Percentiles rank a stretch among this genome's conserved stretches.
phyloP scores from a whole-genome alignment of 1,139 yeast species.

The Suhomyces kunorum region DNA sequence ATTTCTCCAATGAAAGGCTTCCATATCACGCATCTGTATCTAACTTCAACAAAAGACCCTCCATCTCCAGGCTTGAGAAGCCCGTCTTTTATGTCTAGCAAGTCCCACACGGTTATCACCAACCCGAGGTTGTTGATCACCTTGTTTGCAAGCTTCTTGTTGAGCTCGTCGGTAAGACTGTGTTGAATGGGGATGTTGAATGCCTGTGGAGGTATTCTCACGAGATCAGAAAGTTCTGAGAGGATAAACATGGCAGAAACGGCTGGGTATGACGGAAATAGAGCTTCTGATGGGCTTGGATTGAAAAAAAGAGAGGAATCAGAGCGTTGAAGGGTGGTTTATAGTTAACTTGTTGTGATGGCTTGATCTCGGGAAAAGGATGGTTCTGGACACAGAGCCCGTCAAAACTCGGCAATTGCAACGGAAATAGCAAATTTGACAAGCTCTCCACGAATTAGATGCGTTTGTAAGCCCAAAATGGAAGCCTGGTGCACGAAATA shows the following conservation, averaged over 20 bases:
- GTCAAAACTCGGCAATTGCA: neutral
- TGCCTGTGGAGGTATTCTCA: slow-evolving; percentile 84
- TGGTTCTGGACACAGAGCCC: neutral
- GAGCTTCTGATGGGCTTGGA: neutral
- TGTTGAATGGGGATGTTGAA: slow-evolving; percentile 70
- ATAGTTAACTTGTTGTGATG: too few species aligned
- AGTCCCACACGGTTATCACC: slow-evolving; percentile 81
- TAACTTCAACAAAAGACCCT: slow-evolving; percentile 74
- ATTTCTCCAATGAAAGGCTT: slow-evolving; percentile 94
- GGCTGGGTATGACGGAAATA: too few species aligned
- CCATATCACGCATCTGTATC: slow-evolving; percentile 77
- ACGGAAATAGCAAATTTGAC: neutral
- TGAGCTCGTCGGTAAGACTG: slow-evolving; percentile 78
- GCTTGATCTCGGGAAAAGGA: neutral
- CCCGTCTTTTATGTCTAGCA: slow-evolving; percentile 80
- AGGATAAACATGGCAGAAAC: slow-evolving; percentile 89
- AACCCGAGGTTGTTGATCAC: slow-evolving; percentile 82
- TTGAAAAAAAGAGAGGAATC: too few species aligned
- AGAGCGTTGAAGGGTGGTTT: too few species aligned
- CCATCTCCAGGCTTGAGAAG: slow-evolving; percentile 96
- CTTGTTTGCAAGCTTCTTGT: slow-evolving; percentile 81
- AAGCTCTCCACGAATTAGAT: neutral
- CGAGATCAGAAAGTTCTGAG: slow-evolving; percentile 75
- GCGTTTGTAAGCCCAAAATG: neutral
- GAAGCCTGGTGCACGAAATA: neutral